Percentiles rank a stretch among this genome's conserved stretches.
These are phyloP conservation scores for Jacaranda mimosifolia DNA, from an alignment of 257 asterid genomes.

Conservation along the genomic window DNA sequence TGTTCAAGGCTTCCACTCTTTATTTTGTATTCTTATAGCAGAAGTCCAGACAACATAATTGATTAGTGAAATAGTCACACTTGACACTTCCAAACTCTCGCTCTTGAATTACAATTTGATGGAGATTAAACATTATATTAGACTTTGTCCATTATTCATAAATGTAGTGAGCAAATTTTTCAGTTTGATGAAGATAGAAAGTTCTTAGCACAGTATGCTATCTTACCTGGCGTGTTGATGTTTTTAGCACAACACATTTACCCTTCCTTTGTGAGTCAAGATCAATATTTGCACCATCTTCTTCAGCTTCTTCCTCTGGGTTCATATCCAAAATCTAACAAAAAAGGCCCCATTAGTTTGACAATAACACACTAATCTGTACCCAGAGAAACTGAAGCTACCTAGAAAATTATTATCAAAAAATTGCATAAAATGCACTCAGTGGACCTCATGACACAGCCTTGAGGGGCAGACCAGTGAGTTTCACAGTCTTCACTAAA, in stretches of 20 bases:
- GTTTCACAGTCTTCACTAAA: neutral
- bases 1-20: neutral
- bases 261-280: constrained; percentile 99
- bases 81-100: neutral
- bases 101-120: too few relatives aligned
- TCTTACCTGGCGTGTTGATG: constrained; percentile 94
- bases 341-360: neutral
- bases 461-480: neutral
- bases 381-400: constrained; percentile 8
- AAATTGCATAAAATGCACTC: constrained; percentile 1
- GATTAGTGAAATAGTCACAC: neutral
- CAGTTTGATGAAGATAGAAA: neutral
- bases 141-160: too few relatives aligned
- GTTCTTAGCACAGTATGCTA: constrained; percentile 11
- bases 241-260: constrained; percentile 93
- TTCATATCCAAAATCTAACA: constrained; percentile 93
- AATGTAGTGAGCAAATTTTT: neutral
- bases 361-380: neutral
- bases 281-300: constrained; percentile 98
- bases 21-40: constrained; percentile 13
- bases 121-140: too few relatives aligned
- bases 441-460: constrained; percentile 3
- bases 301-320: constrained; percentile 99
- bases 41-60: neutral
- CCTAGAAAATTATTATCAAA: neutral